phyloP scores from a whole-genome alignment of 352 stramenopile genomes.

The Saprolegnia parasitica region DNA sequence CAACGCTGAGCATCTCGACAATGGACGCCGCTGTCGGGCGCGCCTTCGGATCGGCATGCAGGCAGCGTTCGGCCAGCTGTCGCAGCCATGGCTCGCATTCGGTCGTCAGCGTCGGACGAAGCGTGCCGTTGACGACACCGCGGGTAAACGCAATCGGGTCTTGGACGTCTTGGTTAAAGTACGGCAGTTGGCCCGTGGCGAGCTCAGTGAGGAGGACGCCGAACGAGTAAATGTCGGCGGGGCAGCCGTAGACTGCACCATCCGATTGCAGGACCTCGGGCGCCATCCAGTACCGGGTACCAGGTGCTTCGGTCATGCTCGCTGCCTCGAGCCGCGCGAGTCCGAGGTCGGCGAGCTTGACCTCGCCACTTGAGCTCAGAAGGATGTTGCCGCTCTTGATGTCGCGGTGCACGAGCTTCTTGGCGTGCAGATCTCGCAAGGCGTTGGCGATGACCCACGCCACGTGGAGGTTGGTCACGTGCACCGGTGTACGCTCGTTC shows the following conservation, averaged over 20 bases:
- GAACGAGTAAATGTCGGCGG: constrained; percentile 38
- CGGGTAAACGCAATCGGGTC: too few species aligned
- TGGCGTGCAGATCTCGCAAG: constrained; percentile 4
- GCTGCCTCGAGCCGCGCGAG: constrained; percentile 19
- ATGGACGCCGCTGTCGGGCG: neutral
- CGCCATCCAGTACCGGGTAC: constrained; percentile 34
- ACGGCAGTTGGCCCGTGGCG: too few species aligned
- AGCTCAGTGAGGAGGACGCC: constrained; percentile 34
- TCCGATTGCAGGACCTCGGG: constrained; percentile 35
- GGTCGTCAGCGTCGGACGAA: neutral
- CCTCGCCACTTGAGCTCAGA: constrained; percentile 32
- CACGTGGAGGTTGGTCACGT: too few species aligned
- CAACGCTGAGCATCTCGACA: neutral
- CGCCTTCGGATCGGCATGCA: neutral
- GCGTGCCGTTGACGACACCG: too few species aligned
- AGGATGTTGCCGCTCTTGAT: constrained; percentile 31
- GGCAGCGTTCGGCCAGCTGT: neutral
- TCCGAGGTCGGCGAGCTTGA: constrained; percentile 38
- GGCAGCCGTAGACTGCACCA: constrained; percentile 33
- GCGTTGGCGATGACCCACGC: too few species aligned
- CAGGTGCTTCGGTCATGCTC: constrained; percentile 34
- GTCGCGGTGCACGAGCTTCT: constrained; percentile 21
- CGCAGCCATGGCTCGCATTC: neutral
- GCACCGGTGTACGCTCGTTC: too few species aligned
- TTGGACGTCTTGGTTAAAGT: too few species aligned